These are phyloP conservation scores for Apiospora arundinis DNA, from an alignment of 2,329 filamentous ascomycete species.

Conservation along the genomic window DNA sequence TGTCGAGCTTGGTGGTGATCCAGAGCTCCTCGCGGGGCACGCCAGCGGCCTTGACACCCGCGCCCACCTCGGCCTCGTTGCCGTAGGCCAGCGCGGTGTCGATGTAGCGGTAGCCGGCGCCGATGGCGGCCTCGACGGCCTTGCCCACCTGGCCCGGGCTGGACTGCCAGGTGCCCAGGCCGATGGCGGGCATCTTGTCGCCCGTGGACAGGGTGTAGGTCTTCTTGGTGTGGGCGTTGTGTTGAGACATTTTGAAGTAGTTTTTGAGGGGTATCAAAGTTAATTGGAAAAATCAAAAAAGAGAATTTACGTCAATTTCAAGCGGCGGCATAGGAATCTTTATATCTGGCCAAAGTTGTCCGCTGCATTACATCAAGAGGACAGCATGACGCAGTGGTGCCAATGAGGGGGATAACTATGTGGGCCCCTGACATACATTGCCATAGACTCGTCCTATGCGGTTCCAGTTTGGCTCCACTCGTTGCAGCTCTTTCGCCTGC, in stretches of 20 bases:
- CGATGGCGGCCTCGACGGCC: conserved; percentile 74
- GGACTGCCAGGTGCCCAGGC: conserved; percentile 83
- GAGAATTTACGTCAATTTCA: neutral
- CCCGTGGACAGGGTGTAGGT: conserved; percentile 77
- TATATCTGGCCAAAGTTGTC: neutral
- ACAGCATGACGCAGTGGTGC: conserved; percentile 10
- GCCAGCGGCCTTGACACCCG: conserved; percentile 67
- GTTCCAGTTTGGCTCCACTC: neutral
- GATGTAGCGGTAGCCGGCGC: conserved; percentile 75
- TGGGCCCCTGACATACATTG: neutral
- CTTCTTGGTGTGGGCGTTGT: conserved; percentile 43
- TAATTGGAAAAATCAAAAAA: neutral
- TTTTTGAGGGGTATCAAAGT: conserved; percentile 1
- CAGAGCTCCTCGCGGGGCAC: conserved; percentile 71
- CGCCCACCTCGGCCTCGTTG: conserved; percentile 74
- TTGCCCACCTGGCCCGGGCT: conserved; percentile 69
- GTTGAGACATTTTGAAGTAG: conserved; percentile 23
- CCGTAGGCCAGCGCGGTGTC: conserved; percentile 80
- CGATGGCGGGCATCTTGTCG: conserved; percentile 77
- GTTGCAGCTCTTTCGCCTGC: neutral
- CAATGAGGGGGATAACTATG: conserved; percentile 8
- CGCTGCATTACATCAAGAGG: conserved; percentile 3
- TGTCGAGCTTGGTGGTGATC: conserved; percentile 83
- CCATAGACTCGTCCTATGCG: neutral
- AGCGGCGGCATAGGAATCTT: neutral